Conservation (phyloP, 2,329 filamentous ascomycete species). For the Fusarium sororula region DNA sequence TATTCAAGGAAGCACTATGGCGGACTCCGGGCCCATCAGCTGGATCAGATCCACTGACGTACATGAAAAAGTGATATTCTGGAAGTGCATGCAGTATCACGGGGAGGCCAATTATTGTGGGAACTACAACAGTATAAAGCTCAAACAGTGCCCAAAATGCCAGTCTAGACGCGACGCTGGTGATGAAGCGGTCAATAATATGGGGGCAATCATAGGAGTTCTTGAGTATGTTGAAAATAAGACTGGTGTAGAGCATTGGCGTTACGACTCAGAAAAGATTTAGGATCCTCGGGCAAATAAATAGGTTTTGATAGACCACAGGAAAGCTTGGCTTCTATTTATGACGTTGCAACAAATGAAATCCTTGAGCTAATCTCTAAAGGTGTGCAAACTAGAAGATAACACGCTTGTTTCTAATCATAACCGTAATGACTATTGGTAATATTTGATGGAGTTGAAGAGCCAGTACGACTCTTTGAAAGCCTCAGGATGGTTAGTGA, state of each 20-base stretch:
- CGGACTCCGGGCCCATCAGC: not conserved
- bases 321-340: not conserved
- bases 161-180: not conserved
- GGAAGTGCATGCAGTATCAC: not conserved
- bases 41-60: not conserved
- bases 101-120: not conserved
- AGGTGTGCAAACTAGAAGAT: no score
- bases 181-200: not conserved
- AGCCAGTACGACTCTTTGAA: slow-evolving; percentile 4
- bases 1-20: not conserved
- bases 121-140: not conserved
- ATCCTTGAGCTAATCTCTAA: no score
- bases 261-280: not conserved
- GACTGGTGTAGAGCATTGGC: slow-evolving; percentile 2
- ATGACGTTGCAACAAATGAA: not conserved
- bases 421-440: not conserved
- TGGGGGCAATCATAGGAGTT: not conserved
- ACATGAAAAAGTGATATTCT: not conserved
- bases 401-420: rapidly evolving
- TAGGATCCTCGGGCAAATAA: no score
- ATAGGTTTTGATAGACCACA: not conserved
- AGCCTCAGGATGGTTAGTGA: slow-evolving; percentile 67
- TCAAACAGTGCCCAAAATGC: not conserved
- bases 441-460: slow-evolving; percentile 12
- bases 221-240: not conserved